phyloP scores from a whole-genome alignment of 1,139 yeast species.

The Sugiyamaella grinbergsii region DNA sequence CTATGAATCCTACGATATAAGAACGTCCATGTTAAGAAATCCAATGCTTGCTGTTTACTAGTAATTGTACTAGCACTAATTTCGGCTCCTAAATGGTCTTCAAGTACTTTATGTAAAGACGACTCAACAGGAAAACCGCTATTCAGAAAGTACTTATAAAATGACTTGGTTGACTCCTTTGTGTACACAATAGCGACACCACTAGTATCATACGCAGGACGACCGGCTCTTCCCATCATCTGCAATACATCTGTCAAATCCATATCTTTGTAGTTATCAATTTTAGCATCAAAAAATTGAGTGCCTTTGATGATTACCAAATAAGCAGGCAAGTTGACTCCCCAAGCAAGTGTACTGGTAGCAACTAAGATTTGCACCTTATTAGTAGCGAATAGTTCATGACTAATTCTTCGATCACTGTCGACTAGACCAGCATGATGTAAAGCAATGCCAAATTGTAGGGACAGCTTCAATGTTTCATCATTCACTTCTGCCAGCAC shows the following conservation, averaged over 20 bases:
- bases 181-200: slow-evolving; percentile 96
- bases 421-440: slow-evolving; percentile 98
- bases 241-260: slow-evolving; percentile 88
- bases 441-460: slow-evolving; percentile 94
- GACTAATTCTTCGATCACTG: slow-evolving; percentile 84
- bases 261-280: slow-evolving; percentile 81
- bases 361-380: slow-evolving; percentile 91
- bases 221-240: slow-evolving; percentile 95
- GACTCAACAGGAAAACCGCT: slow-evolving; percentile 98
- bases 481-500: slow-evolving; percentile 73
- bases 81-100: slow-evolving; percentile 96
- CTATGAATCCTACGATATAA: slow-evolving; percentile 90
- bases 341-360: slow-evolving; percentile 96
- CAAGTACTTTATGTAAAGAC: slow-evolving; percentile 86
- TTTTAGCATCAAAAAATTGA: slow-evolving; percentile 79
- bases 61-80: slow-evolving; percentile 84
- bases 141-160: slow-evolving; percentile 90
- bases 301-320: slow-evolving; percentile 94
- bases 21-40: slow-evolving; percentile 93
- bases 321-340: slow-evolving; percentile 94
- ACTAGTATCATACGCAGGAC: slow-evolving; percentile 94
- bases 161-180: slow-evolving; percentile 85
- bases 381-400: slow-evolving; percentile 77
- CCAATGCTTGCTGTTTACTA: slow-evolving; percentile 85
- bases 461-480: slow-evolving; percentile 77